phyloP scores from a whole-genome alignment of 2,329 filamentous ascomycete genomes.

The Botrytis hyacinthi region DNA sequence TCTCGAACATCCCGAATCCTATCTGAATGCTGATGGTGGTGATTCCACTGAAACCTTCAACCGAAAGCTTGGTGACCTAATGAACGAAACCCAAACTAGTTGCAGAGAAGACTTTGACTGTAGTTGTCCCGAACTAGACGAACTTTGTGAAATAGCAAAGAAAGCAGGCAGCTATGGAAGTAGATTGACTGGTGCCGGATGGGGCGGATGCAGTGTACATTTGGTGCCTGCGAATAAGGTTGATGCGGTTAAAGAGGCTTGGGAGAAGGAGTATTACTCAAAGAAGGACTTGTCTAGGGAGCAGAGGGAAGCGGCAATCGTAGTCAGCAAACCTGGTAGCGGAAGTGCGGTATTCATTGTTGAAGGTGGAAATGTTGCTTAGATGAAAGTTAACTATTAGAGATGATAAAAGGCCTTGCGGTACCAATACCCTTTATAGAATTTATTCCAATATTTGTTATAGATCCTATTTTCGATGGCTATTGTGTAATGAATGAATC shows the following conservation, averaged over 20 bases:
- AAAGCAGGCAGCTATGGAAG: constrained; percentile 80
- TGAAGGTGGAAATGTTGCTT: constrained; percentile 24
- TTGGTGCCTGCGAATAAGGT: constrained; percentile 83
- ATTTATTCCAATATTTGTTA: neutral
- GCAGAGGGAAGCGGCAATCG: constrained; percentile 74
- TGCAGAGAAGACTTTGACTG: constrained; percentile 89
- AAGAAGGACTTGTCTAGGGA: constrained; percentile 65
- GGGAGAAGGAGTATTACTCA: constrained; percentile 79
- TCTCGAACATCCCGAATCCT: constrained; percentile 55
- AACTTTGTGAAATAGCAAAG: constrained; percentile 77
- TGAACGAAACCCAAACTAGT: constrained; percentile 87
- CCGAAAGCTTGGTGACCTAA: constrained; percentile 69
- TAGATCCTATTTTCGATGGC: no score
- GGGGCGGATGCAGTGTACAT: constrained; percentile 96
- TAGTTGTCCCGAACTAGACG: constrained; percentile 88
- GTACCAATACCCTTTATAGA: constrained; percentile 7
- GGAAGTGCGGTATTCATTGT: constrained; percentile 59
- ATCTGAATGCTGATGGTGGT: constrained; percentile 29
- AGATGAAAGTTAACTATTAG: constrained; percentile 2
- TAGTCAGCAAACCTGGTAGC: constrained; percentile 83
- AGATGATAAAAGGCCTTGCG: neutral
- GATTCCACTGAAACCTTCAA: constrained; percentile 60
- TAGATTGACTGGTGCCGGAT: constrained; percentile 86
- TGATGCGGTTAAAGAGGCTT: constrained; percentile 70
- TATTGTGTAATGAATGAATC: no score